phyloP scores from a whole-genome alignment of 768 basidiomycete species.

The Sarcomyxa edulis region DNA sequence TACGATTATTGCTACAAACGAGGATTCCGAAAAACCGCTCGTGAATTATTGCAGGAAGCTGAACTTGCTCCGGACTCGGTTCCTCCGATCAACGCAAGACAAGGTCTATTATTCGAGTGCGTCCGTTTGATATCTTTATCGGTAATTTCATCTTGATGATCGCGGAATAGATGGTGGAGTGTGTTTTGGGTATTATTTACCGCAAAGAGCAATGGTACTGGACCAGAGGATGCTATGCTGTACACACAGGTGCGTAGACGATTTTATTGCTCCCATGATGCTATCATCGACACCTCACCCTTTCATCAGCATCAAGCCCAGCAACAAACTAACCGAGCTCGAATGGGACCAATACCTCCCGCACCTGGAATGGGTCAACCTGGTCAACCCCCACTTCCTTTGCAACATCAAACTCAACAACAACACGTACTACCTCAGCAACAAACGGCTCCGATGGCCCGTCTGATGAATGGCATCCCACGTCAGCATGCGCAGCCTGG shows the following conservation, averaged over 20 bases:
- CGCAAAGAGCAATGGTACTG: slow-evolving; percentile 65
- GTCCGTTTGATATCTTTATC: slow-evolving; percentile 22
- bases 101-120: slow-evolving; percentile 81
- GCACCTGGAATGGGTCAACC: not conserved
- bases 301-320: slow-evolving; percentile 20
- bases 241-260: slow-evolving; percentile 72
- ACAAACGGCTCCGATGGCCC: slow-evolving; percentile 15
- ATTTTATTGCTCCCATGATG: slow-evolving; percentile 13
- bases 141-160: slow-evolving; percentile 4
- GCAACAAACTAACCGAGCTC: too few species aligned
- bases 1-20: slow-evolving; percentile 82
- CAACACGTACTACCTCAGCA: slow-evolving; percentile 16
- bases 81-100: slow-evolving; percentile 79
- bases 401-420: slow-evolving; percentile 21
- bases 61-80: slow-evolving; percentile 54
- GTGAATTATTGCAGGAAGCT: slow-evolving; percentile 61
- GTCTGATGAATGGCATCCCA: slow-evolving; percentile 4
- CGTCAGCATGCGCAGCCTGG: slow-evolving; percentile 5
- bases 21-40: slow-evolving; percentile 69
- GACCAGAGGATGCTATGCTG: slow-evolving; percentile 65
- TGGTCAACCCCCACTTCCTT: not conserved
- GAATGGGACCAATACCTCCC: too few species aligned
- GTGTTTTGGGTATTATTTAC: slow-evolving; percentile 86
- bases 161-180: slow-evolving; percentile 69
- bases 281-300: slow-evolving; percentile 9